These are phyloP conservation scores for Cyberlindnera saturnus DNA, from an alignment of 805 yeast species.

Conservation along the genomic window DNA sequence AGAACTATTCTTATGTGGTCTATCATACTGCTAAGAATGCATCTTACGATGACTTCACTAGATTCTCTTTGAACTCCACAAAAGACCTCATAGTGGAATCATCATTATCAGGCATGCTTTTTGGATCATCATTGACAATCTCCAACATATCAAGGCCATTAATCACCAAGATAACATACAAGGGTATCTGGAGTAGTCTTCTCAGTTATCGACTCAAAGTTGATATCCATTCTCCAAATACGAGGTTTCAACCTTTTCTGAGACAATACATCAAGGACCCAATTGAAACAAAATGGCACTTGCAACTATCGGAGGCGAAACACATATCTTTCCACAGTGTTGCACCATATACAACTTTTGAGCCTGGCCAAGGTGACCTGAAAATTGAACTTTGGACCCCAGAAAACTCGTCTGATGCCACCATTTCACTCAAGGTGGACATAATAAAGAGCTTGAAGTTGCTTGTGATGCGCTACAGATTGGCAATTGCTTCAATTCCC, in stretches of 20 bases:
- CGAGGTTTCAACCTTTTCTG: slow-evolving; percentile 51
- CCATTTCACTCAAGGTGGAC: slow-evolving; percentile 38
- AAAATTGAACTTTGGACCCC: slow-evolving; percentile 45
- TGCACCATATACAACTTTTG: slow-evolving; percentile 64
- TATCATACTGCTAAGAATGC: slow-evolving; percentile 30
- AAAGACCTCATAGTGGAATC: slow-evolving; percentile 1
- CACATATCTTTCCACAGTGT: slow-evolving; percentile 50
- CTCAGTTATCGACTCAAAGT: slow-evolving; percentile 41
- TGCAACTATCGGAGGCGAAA: slow-evolving; percentile 38
- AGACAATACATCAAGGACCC: slow-evolving; percentile 63
- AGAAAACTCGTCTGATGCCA: slow-evolving; percentile 3
- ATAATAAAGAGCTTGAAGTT: slow-evolving; percentile 56
- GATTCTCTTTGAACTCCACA: slow-evolving; percentile 1
- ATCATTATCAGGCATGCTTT: slow-evolving; percentile 7
- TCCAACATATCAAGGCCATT: slow-evolving; percentile 37
- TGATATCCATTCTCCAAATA: slow-evolving; percentile 1
- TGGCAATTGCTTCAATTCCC: slow-evolving; percentile 68
- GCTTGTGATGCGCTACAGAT: slow-evolving; percentile 69
- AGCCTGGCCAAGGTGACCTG: slow-evolving; percentile 20
- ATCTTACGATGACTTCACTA: slow-evolving; percentile 3
- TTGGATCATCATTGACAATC: slow-evolving; percentile 28
- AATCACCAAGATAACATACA: slow-evolving; percentile 41
- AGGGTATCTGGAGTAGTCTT: slow-evolving; percentile 56
- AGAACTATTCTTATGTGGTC: slow-evolving; percentile 44
- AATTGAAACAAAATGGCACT: slow-evolving; percentile 75